phyloP scores from a whole-genome alignment of 768 basidiomycete genomes.

The Sporobolomyces roseus region DNA sequence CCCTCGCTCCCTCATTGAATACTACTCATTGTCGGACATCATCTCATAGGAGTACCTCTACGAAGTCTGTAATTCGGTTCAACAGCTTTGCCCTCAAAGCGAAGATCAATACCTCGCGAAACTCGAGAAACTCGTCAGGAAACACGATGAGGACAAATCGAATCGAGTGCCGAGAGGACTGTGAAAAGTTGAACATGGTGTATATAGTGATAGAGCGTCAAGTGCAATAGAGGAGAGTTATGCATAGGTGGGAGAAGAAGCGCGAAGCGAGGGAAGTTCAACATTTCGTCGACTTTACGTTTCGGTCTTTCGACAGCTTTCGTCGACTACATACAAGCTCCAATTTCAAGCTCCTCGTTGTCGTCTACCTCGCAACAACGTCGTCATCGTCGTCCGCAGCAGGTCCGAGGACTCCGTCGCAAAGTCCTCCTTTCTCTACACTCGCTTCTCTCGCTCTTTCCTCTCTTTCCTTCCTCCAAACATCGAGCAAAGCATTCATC shows the following conservation, averaged over 20 bases:
- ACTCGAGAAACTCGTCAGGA: conserved; percentile 59
- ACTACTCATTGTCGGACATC: neutral
- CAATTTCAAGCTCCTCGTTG: neutral
- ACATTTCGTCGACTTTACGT: no score
- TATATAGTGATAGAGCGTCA: neutral
- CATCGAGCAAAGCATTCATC: no score
- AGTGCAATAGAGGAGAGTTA: neutral
- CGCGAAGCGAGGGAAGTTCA: no score
- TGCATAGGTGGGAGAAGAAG: neutral
- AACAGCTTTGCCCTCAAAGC: conserved; percentile 68
- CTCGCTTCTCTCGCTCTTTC: no score
- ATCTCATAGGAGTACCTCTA: conserved; percentile 76
- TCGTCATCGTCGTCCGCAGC: neutral
- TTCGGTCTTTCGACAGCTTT: neutral
- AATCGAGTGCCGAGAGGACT: neutral
- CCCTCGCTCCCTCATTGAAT: neutral
- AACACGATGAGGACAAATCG: neutral
- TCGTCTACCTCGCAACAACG: neutral
- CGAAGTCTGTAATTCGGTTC: conserved; percentile 66
- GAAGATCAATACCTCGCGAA: conserved; percentile 71
- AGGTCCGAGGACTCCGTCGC: neutral
- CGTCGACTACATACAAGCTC: neutral
- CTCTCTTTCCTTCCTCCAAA: no score
- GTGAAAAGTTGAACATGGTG: neutral
- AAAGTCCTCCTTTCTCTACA: no score